These are phyloP conservation scores for Penicillium hordei DNA, from an alignment of 2,329 filamentous ascomycete genomes.

Conservation along the genomic window DNA sequence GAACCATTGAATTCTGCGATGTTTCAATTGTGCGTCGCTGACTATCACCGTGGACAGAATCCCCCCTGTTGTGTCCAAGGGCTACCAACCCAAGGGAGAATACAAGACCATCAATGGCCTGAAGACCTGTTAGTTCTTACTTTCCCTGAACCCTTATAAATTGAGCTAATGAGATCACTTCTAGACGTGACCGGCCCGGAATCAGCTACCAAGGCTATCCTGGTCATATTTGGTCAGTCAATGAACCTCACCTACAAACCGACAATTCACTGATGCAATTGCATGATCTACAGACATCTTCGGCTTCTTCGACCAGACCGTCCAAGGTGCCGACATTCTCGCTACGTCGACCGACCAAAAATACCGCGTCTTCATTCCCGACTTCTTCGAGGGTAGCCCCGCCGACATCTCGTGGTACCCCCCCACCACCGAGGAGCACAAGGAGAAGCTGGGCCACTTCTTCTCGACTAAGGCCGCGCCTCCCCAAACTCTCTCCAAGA, in stretches of 20 bases:
- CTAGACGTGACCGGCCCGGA: constrained; percentile 58
- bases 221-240: constrained; percentile 54
- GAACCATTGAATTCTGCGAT: background rate
- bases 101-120: constrained; percentile 60
- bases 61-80: constrained; percentile 43
- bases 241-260: background rate
- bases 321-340: constrained; percentile 65
- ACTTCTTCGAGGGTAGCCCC: constrained; percentile 81
- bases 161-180: background rate
- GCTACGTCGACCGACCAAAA: constrained; percentile 60
- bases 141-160: background rate
- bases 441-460: constrained; percentile 59
- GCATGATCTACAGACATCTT: constrained; percentile 54
- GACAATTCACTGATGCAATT: background rate
- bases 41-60: constrained; percentile 31
- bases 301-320: constrained; percentile 62
- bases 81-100: constrained; percentile 58
- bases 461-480: constrained; percentile 58
- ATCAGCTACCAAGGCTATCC: constrained; percentile 56
- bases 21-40: background rate
- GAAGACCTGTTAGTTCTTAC: constrained; percentile 55
- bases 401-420: constrained; percentile 62
- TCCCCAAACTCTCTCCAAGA: constrained; percentile 56
- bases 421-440: constrained; percentile 60
- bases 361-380: constrained; percentile 86